Conservation (phyloP, 2,329 filamentous ascomycete genomes). For the Arthrinium phaeospermum region DNA sequence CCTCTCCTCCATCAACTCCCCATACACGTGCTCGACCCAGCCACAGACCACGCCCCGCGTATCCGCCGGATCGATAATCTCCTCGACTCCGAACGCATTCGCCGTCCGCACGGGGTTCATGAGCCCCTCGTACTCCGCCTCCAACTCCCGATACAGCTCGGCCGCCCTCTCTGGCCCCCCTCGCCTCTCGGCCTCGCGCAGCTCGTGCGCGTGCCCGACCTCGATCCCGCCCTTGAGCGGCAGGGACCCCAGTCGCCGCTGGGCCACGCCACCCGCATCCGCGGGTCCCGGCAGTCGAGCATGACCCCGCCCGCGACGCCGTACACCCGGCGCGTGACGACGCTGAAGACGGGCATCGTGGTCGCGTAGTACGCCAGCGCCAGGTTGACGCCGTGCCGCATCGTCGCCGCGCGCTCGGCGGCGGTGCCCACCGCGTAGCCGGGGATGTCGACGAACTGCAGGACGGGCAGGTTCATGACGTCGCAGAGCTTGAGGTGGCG, state of each 20-base stretch:
- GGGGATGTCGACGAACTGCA: constrained; percentile 68
- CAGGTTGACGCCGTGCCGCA: constrained; percentile 67
- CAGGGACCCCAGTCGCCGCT: constrained; percentile 65
- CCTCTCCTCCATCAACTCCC: neutral
- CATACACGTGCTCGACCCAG: constrained; percentile 60
- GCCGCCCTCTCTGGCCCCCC: constrained; percentile 42
- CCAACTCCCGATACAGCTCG: constrained; percentile 59
- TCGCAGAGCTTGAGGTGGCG: constrained; percentile 68
- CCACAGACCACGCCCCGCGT: constrained; percentile 60
- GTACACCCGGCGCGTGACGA: constrained; percentile 65
- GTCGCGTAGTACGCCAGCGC: constrained; percentile 67
- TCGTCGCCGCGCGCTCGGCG: constrained; percentile 67
- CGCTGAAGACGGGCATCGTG: constrained; percentile 66
- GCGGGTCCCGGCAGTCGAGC: constrained; percentile 65
- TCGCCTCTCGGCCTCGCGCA: constrained; percentile 52
- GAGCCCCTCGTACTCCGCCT: constrained; percentile 63
- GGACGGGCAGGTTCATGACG: constrained; percentile 67
- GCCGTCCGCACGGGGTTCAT: constrained; percentile 71
- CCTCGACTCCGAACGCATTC: constrained; percentile 67
- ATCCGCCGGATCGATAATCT: constrained; percentile 67
- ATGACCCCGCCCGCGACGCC: constrained; percentile 70
- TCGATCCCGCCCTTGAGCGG: constrained; percentile 70
- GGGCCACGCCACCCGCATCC: constrained; percentile 68
- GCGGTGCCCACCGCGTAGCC: constrained; percentile 69
- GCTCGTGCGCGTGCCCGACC: constrained; percentile 64